Base-by-base conservation (phyloP, 1,284 basidiomycete genomes). In the Heterobasidion annosum region DNA sequence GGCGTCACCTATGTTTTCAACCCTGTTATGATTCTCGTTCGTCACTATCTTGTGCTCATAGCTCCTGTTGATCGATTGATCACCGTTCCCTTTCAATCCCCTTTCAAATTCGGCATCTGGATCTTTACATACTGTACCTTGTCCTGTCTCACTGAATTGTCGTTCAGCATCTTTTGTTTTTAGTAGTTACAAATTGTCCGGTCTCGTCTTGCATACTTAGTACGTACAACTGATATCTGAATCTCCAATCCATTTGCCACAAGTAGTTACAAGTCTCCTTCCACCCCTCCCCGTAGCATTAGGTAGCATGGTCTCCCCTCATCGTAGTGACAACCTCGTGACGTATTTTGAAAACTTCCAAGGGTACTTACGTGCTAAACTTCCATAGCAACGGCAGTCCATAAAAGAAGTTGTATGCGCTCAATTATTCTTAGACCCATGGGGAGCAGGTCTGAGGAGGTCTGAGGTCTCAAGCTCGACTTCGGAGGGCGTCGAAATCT, bases 201-300 rank as follows among this genome's bases (percentile, higher is more conserved):
- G 37, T n/a, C 52, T 58, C 55, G 43, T 53, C 50, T 55, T 59
- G 58, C 58, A 59, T 59, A 57, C 58, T 50, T 58, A 59, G 58
- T 59, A 40, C 37, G 37, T 54, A 54, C 53, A n/a, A 44, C 53
- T 49, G 42, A 37, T 25, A 48, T 55, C 42, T 44, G 50, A 51
- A 48, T 50, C 54, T 47, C 56, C 52, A 42, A 34, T 47, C 48
- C 58, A 59, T 56, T 59, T 58, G 58, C 56, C 52, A 56, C 51
- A 52, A 59, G 54, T 59, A 59, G 58, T 59, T 59, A 59, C 58
- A 54, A 52, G 51, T 59, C 55, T 54, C 34, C 50, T 50, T 53
- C 49, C 40, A 4, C n/a, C 37, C n/a, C n/a, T 40, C 16, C n/a
- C 54, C 51, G 55, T 54, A 55, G 51, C 57, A 58, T 54, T 58